These are phyloP conservation scores for Aspergillus homomorphus DNA, from an alignment of 495 filamentous ascomycete species.

Conservation along the genomic window DNA sequence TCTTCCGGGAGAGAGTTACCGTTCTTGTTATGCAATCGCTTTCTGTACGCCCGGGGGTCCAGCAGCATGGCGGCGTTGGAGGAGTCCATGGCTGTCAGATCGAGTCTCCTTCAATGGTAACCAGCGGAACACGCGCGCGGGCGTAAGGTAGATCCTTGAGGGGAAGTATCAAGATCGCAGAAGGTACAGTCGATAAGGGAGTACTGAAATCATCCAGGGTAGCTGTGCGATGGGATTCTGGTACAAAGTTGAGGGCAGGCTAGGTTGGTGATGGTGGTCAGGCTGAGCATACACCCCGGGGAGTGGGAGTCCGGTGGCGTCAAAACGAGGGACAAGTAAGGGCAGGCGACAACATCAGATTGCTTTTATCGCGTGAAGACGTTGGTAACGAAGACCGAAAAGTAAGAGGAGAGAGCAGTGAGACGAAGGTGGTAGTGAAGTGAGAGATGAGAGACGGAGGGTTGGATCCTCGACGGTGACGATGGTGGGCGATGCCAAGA, in stretches of 20 bases:
- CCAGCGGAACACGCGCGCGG: conserved; percentile 13
- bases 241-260: not conserved
- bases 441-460: conserved; percentile 14
- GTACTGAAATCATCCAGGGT: conserved; percentile 4
- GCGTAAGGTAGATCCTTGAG: not conserved
- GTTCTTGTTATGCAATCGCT: conserved; percentile 18
- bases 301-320: not conserved
- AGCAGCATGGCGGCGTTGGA: conserved; percentile 44
- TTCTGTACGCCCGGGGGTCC: conserved; percentile 39
- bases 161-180: not conserved
- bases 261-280: not conserved
- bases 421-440: not conserved
- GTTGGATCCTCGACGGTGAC: not conserved
- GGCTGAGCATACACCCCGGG: conserved; percentile 1
- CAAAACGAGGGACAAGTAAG: not conserved
- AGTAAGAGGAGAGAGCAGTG: not conserved
- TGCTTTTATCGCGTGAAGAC: not conserved
- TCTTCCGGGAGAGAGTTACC: conserved; percentile 20
- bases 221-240: not conserved
- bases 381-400: no score
- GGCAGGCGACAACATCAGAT: not conserved
- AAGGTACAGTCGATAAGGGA: not conserved
- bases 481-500: conserved; percentile 1
- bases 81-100: conserved; percentile 34
- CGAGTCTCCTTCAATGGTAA: conserved; percentile 8